A percentile compares a stretch with the other conserved stretches of the same genome.
These are phyloP conservation scores for Apiospora marii DNA, from an alignment of 2,329 filamentous ascomycete genomes.

Conservation along the genomic window DNA sequence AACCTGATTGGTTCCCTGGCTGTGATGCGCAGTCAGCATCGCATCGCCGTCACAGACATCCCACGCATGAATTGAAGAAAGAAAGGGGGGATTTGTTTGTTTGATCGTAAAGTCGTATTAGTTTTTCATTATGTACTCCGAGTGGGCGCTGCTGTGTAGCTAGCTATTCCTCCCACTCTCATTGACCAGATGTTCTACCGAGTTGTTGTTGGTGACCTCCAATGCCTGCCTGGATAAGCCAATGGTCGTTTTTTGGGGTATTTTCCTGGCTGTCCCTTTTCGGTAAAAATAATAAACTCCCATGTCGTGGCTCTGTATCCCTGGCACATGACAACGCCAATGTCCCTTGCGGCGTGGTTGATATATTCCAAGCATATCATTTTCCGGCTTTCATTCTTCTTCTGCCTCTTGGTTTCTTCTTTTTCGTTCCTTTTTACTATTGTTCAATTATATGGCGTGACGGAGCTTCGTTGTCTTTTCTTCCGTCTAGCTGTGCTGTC, in stretches of 20 bases:
- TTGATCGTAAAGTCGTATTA: slow-evolving; percentile 19
- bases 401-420: neutral
- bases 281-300: neutral
- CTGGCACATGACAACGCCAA: neutral
- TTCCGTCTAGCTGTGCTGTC: slow-evolving; percentile 19
- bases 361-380: neutral
- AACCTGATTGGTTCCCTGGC: neutral
- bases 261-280: neutral
- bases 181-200: neutral
- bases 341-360: neutral
- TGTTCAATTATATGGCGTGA: neutral
- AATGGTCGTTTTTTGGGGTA: slow-evolving; percentile 15
- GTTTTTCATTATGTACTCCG: slow-evolving; percentile 11
- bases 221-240: slow-evolving; percentile 19
- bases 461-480: neutral
- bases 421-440: neutral
- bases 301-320: neutral
- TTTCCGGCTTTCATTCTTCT: neutral
- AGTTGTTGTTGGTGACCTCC: neutral
- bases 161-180: slow-evolving; percentile 2
- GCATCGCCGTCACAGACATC: neutral
- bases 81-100: neutral
- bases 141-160: slow-evolving; percentile 16
- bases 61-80: neutral
- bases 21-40: neutral